These are phyloP conservation scores for Lodderomyces parapsilosis DNA, from an alignment of 1,139 yeast genomes.

Conservation along the genomic window DNA sequence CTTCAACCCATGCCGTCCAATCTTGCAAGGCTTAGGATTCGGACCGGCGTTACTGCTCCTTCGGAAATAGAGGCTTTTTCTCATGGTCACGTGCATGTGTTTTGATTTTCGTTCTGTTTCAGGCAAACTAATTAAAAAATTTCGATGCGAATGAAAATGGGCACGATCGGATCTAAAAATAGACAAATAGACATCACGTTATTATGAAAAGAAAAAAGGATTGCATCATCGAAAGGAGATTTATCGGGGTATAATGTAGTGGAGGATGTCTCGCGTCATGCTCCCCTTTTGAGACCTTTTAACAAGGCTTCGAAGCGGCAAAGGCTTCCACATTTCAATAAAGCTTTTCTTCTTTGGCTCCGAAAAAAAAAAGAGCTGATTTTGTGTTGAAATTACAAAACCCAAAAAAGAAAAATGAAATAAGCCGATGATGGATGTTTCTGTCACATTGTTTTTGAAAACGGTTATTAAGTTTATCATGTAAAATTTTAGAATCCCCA, in stretches of 20 bases:
- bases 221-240: too few relatives aligned
- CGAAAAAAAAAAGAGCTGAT: too few relatives aligned
- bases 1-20: background rate
- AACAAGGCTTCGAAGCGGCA: too few relatives aligned
- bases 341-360: background rate
- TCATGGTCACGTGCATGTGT: background rate
- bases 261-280: too few relatives aligned
- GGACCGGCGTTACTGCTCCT: background rate
- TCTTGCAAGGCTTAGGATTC: background rate
- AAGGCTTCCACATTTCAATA: too few relatives aligned
- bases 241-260: too few relatives aligned
- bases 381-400: background rate
- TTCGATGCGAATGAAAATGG: background rate
- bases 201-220: too few relatives aligned
- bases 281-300: too few relatives aligned
- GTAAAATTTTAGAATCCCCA: background rate
- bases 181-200: too few relatives aligned
- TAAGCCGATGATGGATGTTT: constrained; percentile 1
- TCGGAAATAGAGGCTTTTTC: background rate
- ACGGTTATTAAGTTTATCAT: background rate
- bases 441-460: background rate
- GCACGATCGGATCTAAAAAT: background rate
- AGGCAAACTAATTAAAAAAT: background rate
- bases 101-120: background rate
- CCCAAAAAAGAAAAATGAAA: too few relatives aligned